Evolutionary conservation across 169 alveolate genomes (phyloP), one percentile per base, ranked within the genome.

Genomic region (Plasmodium adleri): DNA sequence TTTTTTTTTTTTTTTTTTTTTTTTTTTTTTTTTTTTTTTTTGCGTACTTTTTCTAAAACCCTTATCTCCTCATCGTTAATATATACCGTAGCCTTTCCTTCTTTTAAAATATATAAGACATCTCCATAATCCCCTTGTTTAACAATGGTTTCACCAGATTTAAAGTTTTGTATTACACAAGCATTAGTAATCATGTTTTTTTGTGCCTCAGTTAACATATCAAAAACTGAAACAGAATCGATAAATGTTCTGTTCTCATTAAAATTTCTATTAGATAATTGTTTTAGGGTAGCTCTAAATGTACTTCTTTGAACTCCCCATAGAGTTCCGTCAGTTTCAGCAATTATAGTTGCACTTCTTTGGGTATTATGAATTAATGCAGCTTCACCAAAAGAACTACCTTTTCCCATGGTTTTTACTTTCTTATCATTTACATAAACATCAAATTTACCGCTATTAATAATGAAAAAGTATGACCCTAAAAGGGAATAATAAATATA

Each of bases 351-450:
- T 7, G 99, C 99, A 47, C 99, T 96, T 75, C 99, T 96, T 20
- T 99, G 99, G 12, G 99, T 97, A 90, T 98, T 98, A 88, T 98
- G 99, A 32, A 99, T 97, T 66, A 99, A 95, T 10, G 99, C 99
- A 45, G 98, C 95, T 88, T 99, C 99, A 7, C 99, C 99, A 74
- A 99, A 99, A 5, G 99, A 97, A 26, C 95, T 96, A 1, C 99
- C 99, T 58, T 95, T 92, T 24, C 94, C 92, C 95, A 98, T 87
- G 39, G 92, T 76, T 83, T 97, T 97, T 49, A 96, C 98, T 67
- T 92, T 92, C 76, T 96, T 96, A 3, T 95, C 97, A 80, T 96
- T 95, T 15, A 97, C 97, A 45, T 94, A 78, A 83, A 98, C 99
- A 88, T 95, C 98, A 91, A 95, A 91, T 43, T 85, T 92, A 4